A percentile compares a stretch with the other conserved stretches of the same genome.
These are phyloP conservation scores for Fonsecaea pugnacius DNA, from an alignment of 2,329 filamentous ascomycete genomes.

Conservation along the genomic window DNA sequence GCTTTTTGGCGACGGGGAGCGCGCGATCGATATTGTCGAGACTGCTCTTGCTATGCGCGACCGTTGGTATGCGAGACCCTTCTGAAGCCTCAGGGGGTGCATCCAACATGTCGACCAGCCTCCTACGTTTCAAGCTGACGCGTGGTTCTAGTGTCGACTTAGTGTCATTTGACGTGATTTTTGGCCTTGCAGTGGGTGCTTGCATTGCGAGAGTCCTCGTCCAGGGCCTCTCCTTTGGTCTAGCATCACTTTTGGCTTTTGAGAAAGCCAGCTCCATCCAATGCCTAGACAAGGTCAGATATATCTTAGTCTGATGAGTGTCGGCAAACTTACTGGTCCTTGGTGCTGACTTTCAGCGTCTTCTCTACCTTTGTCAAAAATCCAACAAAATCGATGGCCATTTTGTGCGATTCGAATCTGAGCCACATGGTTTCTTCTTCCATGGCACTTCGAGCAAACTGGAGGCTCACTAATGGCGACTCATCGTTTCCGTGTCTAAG, in stretches of 20 bases:
- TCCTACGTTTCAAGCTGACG: conserved; percentile 14
- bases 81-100: conserved; percentile 10
- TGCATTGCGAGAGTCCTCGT: not conserved
- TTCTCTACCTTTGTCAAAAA: not conserved
- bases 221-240: not conserved
- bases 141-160: not conserved
- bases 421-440: conserved; percentile 19
- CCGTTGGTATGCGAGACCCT: conserved; percentile 16
- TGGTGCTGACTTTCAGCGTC: not conserved
- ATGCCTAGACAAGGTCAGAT: conserved; percentile 13
- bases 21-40: not conserved
- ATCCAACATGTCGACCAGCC: conserved; percentile 31
- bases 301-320: not conserved
- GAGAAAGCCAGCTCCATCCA: conserved; percentile 25
- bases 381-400: conserved; percentile 22
- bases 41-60: conserved; percentile 7
- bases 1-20: not conserved
- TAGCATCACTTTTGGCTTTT: conserved; percentile 6
- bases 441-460: conserved; percentile 14
- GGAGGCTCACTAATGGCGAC: conserved; percentile 13
- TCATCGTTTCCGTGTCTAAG: conserved; percentile 10
- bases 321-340: conserved; percentile 14
- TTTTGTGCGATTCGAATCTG: conserved; percentile 23
- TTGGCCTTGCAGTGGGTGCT: not conserved
- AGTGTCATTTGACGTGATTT: not conserved